These are phyloP conservation scores for Penicillium parvum DNA, from an alignment of 495 filamentous ascomycete genomes.

Conservation along the genomic window DNA sequence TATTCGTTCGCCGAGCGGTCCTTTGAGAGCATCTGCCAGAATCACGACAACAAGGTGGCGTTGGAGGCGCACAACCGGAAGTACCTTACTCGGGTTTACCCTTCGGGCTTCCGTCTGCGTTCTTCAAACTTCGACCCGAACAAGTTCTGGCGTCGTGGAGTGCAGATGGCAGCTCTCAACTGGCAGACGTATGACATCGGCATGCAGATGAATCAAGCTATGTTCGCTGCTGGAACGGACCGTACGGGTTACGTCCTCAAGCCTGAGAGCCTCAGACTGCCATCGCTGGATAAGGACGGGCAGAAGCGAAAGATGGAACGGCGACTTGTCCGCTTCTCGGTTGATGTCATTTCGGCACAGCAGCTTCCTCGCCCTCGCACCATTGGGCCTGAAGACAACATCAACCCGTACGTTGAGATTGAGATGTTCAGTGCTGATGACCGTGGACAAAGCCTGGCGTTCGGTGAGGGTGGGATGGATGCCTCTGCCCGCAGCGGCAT, in stretches of 20 bases:
- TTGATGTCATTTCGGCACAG: constrained; percentile 90
- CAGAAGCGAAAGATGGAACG: constrained; percentile 48
- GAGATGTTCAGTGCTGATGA: constrained; percentile 94
- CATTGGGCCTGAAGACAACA: constrained; percentile 61
- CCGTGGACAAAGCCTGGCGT: constrained; percentile 61
- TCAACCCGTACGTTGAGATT: constrained; percentile 91
- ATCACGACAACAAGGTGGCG: constrained; percentile 63
- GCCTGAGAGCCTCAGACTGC: constrained; percentile 72
- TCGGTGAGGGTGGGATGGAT: constrained; percentile 65
- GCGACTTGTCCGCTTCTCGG: constrained; percentile 73
- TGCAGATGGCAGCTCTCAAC: constrained; percentile 94
- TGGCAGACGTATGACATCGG: constrained; percentile 97
- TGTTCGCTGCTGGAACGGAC: constrained; percentile 93
- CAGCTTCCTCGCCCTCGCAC: constrained; percentile 80
- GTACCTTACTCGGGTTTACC: constrained; percentile 91
- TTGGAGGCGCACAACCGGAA: constrained; percentile 85
- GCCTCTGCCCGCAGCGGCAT: constrained; percentile 63
- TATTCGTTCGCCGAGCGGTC: constrained; percentile 87
- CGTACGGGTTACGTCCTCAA: constrained; percentile 90
- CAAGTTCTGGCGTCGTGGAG: constrained; percentile 87
- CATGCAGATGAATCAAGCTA: constrained; percentile 94
- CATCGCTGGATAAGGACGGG: constrained; percentile 41
- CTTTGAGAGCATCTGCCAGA: constrained; percentile 72
- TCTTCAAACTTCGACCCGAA: constrained; percentile 93
- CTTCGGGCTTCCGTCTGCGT: constrained; percentile 67